Conservation (phyloP, 495 filamentous ascomycete genomes). For the Aspergillus conjunctus region DNA sequence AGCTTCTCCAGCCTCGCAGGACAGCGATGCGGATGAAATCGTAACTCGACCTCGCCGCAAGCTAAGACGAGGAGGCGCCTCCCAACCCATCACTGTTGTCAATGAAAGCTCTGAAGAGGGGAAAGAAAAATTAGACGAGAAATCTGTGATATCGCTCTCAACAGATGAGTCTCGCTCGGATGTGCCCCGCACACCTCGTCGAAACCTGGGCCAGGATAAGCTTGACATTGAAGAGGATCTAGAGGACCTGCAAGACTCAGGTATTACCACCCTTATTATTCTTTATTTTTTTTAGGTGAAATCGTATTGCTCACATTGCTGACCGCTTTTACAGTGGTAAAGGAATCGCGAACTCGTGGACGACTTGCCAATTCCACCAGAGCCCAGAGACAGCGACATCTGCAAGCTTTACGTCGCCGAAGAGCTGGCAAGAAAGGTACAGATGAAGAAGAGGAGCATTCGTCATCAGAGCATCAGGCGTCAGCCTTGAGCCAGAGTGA, state of each 20-base stretch:
- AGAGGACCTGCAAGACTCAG: slow-evolving; percentile 49
- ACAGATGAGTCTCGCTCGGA: slow-evolving; percentile 23
- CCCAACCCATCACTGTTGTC: slow-evolving; percentile 19
- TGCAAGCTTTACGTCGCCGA: slow-evolving; percentile 58
- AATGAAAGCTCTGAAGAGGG: slow-evolving; percentile 29
- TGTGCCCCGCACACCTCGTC: slow-evolving; percentile 30
- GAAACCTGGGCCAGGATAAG: slow-evolving; percentile 31
- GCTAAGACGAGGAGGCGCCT: slow-evolving; percentile 32
- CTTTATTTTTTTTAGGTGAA: no score
- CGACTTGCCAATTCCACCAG: slow-evolving; percentile 42
- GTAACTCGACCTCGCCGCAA: slow-evolving; percentile 34
- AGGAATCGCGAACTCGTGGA: slow-evolving; percentile 47
- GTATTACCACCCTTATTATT: slow-evolving; percentile 20
- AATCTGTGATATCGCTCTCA: slow-evolving; percentile 35
- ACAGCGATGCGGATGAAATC: slow-evolving; percentile 34
- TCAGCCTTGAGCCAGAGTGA: slow-evolving; percentile 24
- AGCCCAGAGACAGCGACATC: slow-evolving; percentile 45
- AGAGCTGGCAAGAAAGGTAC: slow-evolving; percentile 55
- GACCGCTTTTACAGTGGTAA: slow-evolving; percentile 33
- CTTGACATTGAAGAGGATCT: slow-evolving; percentile 50
- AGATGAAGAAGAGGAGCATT: slow-evolving; percentile 23
- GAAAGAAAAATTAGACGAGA: slow-evolving; percentile 30
- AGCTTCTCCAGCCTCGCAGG: slow-evolving; percentile 16
- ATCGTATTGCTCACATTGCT: slow-evolving; percentile 1
- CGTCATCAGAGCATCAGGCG: slow-evolving; percentile 33